Conservation (phyloP, 2,329 filamentous ascomycete species). For the Neonectria sp. region DNA sequence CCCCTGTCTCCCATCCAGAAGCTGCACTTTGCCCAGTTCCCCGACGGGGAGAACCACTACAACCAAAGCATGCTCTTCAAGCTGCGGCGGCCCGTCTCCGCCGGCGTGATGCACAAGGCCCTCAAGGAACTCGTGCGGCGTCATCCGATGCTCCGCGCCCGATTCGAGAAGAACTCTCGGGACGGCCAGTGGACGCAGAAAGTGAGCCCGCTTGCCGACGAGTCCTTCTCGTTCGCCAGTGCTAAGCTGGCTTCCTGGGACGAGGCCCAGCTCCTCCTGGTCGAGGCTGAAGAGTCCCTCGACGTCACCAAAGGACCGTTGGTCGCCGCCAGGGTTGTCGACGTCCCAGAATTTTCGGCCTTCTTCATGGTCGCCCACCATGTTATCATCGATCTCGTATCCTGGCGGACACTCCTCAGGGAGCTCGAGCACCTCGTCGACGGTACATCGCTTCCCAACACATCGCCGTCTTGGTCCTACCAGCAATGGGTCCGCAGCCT, state of each 20-base stretch:
- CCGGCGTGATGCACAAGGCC: constrained; percentile 1
- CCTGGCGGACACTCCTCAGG: constrained; percentile 25
- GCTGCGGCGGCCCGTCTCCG: constrained; percentile 3
- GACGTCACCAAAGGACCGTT: constrained; percentile 26
- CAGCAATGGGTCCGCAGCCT: constrained; percentile 3
- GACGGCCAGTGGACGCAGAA: constrained; percentile 11
- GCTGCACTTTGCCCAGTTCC: constrained; percentile 10
- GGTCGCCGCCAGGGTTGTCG: constrained; percentile 19
- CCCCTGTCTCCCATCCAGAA: constrained; percentile 24
- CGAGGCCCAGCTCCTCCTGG: neutral
- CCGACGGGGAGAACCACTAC: constrained; percentile 9
- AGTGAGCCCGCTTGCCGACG: neutral
- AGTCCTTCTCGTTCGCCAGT: constrained; percentile 5
- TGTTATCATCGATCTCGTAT: constrained; percentile 34
- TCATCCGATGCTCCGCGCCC: constrained; percentile 26
- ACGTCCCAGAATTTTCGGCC: neutral
- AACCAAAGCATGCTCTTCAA: constrained; percentile 26
- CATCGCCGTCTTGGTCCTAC: neutral
- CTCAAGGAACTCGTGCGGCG: constrained; percentile 10
- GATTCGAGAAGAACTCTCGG: constrained; percentile 10
- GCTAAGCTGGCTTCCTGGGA: neutral
- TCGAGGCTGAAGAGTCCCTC: neutral
- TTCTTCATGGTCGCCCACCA: constrained; percentile 31
- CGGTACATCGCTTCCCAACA: neutral
- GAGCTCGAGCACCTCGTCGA: constrained; percentile 25